Conservation (phyloP, 495 filamentous ascomycete species). For the Neurospora sp. region DNA sequence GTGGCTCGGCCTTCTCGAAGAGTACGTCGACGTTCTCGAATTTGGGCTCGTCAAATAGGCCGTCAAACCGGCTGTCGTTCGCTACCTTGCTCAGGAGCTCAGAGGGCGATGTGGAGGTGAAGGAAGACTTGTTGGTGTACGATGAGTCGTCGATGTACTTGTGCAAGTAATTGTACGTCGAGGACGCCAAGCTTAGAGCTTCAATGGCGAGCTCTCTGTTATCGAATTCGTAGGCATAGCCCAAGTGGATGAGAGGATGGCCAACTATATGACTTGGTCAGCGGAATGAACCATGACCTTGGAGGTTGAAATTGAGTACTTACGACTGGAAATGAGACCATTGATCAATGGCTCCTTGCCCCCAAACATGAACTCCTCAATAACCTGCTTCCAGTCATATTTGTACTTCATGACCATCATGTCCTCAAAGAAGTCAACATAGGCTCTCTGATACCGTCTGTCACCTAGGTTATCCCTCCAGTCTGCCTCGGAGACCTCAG, state of each 20-base stretch:
- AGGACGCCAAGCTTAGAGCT: conserved; percentile 58
- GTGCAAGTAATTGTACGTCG: conserved; percentile 65
- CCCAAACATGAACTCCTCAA: conserved; percentile 63
- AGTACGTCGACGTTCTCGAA: conserved; percentile 55
- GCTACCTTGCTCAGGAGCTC: conserved; percentile 58
- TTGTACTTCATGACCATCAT: conserved; percentile 56
- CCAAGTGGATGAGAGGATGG: conserved; percentile 81
- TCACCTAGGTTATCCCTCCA: conserved; percentile 80
- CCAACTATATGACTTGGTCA: conserved; percentile 47
- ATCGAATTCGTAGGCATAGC: conserved; percentile 75
- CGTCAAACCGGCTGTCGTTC: conserved; percentile 43
- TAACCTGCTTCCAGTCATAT: conserved; percentile 76
- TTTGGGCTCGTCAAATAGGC: conserved; percentile 48
- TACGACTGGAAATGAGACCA: conserved; percentile 66
- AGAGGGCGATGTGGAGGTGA: conserved; percentile 45
- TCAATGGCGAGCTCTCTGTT: conserved; percentile 77
- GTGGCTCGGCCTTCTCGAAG: conserved; percentile 48
- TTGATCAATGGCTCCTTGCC: conserved; percentile 72
- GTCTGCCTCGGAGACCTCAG: conserved; percentile 69
- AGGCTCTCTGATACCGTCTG: conserved; percentile 75
- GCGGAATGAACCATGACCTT: background rate
- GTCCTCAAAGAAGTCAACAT: conserved; percentile 88
- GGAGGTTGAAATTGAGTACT: conserved; percentile 20
- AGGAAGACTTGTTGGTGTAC: conserved; percentile 47
- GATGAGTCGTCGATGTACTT: conserved; percentile 66